Evolutionary conservation across 495 filamentous ascomycete genomes (phyloP).

Genomic region (Trichoderma reesei): DNA sequence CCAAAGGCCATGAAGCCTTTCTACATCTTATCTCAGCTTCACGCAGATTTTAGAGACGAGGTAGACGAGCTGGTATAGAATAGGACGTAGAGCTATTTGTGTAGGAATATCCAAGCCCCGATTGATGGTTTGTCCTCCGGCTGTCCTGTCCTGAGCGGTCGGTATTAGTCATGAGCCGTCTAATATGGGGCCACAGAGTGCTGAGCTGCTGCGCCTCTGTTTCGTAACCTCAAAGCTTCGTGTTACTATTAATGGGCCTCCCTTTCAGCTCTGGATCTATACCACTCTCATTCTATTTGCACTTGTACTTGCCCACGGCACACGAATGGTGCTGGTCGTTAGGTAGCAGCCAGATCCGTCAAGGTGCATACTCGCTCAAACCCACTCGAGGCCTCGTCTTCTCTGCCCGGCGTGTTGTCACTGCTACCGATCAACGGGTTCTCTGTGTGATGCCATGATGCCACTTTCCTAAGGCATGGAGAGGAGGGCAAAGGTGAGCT

Average conservation of each 20-base stretch:
- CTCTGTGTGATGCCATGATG: not conserved
- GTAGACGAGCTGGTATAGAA: not conserved
- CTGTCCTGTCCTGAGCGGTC: no score
- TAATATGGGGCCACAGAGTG: no score
- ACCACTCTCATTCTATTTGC: no score
- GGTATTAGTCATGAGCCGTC: no score
- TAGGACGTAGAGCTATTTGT: not conserved
- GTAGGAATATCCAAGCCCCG: no score
- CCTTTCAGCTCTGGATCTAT: no score
- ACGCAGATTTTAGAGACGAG: not conserved
- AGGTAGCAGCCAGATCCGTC: not conserved
- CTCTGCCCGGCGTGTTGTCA: not conserved
- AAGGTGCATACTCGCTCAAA: not conserved
- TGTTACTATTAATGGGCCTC: no score
- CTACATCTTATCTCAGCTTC: not conserved
- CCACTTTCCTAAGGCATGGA: conserved; percentile 6
- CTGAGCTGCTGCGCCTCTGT: no score
- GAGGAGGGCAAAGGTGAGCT: conserved; percentile 6
- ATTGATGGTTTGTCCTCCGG: no score
- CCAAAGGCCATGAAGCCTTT: not conserved
- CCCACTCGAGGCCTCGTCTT: not conserved
- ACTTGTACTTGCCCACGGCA: not conserved
- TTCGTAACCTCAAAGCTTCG: no score
- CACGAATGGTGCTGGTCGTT: not conserved
- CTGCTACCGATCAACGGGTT: not conserved